These are phyloP conservation scores for Hydrangea macrophylla DNA, from an alignment of 148 eudicot genomes.

Conservation along the genomic window DNA sequence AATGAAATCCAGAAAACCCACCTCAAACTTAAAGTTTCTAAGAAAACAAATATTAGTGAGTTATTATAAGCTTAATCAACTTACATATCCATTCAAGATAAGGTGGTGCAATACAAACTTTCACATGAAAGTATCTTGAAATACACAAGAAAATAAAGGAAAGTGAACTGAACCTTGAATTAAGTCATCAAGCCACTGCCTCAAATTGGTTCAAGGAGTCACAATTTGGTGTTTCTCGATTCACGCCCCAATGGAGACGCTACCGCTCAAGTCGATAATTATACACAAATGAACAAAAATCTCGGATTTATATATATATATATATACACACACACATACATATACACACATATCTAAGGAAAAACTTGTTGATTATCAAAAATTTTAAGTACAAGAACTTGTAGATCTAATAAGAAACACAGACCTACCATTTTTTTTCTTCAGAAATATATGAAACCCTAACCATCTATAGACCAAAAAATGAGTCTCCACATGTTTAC, in stretches of 20 bases:
- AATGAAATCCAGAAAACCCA: background rate
- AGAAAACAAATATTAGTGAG: background rate
- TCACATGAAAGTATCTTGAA: background rate
- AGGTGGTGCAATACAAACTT: background rate
- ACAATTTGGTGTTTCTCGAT: constrained; percentile 40
- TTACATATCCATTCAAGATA: background rate
- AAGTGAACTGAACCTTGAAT: constrained; percentile 19
- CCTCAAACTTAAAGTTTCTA: background rate
- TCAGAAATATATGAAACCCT: too few relatives aligned
- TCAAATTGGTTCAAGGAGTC: constrained; percentile 34
- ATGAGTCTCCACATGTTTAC: too few relatives aligned
- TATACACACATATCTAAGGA: too few relatives aligned
- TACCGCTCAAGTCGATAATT: too few relatives aligned
- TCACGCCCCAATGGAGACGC: constrained; percentile 51
- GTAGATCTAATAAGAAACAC: too few relatives aligned
- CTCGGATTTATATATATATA: too few relatives aligned
- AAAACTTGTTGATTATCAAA: too few relatives aligned
- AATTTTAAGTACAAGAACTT: too few relatives aligned
- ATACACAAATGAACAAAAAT: too few relatives aligned
- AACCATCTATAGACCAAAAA: too few relatives aligned
- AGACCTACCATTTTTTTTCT: too few relatives aligned
- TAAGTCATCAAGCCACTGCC: constrained; percentile 19
- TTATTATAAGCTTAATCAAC: background rate
- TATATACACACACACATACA: too few relatives aligned
- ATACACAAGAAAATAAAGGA: background rate